Base-by-base conservation (phyloP, 2,329 filamentous ascomycete genomes). In the Penicillium corylophilum region DNA sequence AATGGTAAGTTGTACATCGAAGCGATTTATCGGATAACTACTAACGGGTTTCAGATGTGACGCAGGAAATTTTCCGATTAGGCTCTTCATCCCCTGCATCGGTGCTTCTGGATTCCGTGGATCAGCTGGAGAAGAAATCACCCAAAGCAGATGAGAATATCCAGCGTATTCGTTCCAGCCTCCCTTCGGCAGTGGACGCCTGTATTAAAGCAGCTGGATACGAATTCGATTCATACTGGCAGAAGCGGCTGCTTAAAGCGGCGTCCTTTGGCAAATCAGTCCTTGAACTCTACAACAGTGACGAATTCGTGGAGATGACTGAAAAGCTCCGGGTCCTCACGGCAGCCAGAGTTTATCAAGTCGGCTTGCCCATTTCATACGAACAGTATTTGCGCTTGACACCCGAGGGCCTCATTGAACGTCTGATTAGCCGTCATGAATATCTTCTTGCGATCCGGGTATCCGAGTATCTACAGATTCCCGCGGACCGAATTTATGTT, bases 291-390 rank as follows among this genome's bases (percentile, higher is more conserved):
- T 99, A 97, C 74, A 96, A 94, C 71, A 96, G 92, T 66, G 94
- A 99, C 66, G 93, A 99, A 59, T 99, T 97, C 72, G 94, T 99
- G 48, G 93, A 97, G 57, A 97, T 96, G 87, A 96, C 91, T 62
- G 93, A 99, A 71, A 94, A 87, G 1, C 76, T 99, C 15, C 87
- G 94, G 15, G 92, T 99, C 0, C 79, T 99, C 43, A 97, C 96
- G 64, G 93, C 93, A 6, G 88, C 93, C 12, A 86, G 94, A 46
- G 95, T 89, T 70, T 97, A 94, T 68, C 89, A 95, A 64, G 82
- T 97, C 47, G 94, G 94, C 2, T 77, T 99, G 20, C 91, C 93
- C 0, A 71, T 99, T 4, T 95, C 92, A 4, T 95, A 94, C 66
- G 92, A 96, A 57, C 93, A 99, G 71, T 97, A 94, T 69, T 83